These are phyloP conservation scores for Emergomyces africanus DNA, from an alignment of 2,329 filamentous ascomycete species.

Conservation along the genomic window DNA sequence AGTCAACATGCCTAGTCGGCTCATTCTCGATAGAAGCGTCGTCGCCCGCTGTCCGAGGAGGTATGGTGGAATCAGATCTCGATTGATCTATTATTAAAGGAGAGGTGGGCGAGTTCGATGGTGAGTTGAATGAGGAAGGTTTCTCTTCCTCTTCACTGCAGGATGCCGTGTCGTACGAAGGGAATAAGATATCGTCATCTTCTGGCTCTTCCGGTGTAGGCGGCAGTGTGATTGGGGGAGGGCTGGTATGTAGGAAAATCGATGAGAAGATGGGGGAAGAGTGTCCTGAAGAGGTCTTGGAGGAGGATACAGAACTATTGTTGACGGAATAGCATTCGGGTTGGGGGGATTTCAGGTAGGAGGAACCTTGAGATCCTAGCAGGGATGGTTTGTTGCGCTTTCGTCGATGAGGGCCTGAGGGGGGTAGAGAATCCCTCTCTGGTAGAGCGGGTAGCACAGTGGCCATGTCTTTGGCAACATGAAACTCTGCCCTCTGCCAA, in stretches of 20 bases:
- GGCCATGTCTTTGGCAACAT: slow-evolving; percentile 18
- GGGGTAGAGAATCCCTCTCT: slow-evolving; percentile 20
- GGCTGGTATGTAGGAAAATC: slow-evolving; percentile 14
- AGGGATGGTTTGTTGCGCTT: background rate
- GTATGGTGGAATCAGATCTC: background rate
- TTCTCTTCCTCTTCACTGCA: slow-evolving; percentile 11
- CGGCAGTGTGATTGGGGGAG: slow-evolving; percentile 25
- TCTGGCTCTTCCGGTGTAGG: slow-evolving; percentile 14
- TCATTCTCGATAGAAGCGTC: slow-evolving; percentile 62
- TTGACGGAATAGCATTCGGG: background rate
- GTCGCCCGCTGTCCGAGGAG: slow-evolving; percentile 38
- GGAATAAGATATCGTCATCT: slow-evolving; percentile 31
- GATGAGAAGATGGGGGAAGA: slow-evolving; percentile 26
- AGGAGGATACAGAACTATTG: slow-evolving; percentile 17
- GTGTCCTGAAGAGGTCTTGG: slow-evolving; percentile 24
- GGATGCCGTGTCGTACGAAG: slow-evolving; percentile 27
- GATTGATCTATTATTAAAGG: background rate
- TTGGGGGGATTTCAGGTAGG: slow-evolving; percentile 7
- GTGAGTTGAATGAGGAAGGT: slow-evolving; percentile 7
- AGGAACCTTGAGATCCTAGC: slow-evolving; percentile 12
- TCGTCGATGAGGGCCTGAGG: slow-evolving; percentile 18
- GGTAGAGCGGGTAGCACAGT: slow-evolving; percentile 21
- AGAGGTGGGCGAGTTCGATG: slow-evolving; percentile 9
- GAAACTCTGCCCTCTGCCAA: background rate
- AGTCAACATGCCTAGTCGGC: slow-evolving; percentile 85